These are phyloP conservation scores for Podaxis sp. DNA, from an alignment of 768 basidiomycete genomes.

Conservation along the genomic window DNA sequence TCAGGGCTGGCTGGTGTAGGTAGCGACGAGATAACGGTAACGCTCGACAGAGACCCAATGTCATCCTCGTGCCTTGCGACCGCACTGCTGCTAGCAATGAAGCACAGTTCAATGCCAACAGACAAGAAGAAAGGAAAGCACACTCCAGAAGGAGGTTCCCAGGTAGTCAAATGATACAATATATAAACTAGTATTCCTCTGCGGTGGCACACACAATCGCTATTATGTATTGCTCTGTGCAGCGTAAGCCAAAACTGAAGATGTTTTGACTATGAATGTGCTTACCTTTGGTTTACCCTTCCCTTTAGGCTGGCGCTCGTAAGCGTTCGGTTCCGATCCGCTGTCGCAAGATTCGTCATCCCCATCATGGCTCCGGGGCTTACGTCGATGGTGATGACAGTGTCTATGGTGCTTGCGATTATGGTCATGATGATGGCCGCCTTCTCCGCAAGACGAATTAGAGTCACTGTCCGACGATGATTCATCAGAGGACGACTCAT, in stretches of 20 bases:
- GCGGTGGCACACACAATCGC: neutral
- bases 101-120: too few species aligned
- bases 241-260: neutral
- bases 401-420: neutral
- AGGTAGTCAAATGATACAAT: neutral
- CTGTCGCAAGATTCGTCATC: conserved; percentile 15
- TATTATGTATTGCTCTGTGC: neutral
- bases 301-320: conserved; percentile 42
- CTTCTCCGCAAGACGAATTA: conserved; percentile 28
- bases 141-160: too few species aligned
- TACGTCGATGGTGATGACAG: conserved; percentile 12
- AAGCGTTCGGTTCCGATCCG: conserved; percentile 44
- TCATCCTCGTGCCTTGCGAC: too few species aligned
- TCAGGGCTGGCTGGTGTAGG: too few species aligned
- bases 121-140: too few species aligned
- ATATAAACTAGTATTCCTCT: neutral
- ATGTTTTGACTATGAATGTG: conserved; percentile 6
- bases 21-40: too few species aligned
- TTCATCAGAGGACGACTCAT: conserved; percentile 76
- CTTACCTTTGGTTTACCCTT: conserved; percentile 35
- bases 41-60: too few species aligned
- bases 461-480: conserved; percentile 52
- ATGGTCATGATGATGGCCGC: conserved; percentile 20
- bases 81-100: too few species aligned
- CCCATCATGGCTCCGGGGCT: conserved; percentile 5